Percentiles rank a stretch among this genome's conserved stretches.
Conservation (phyloP, 345 rosid species). For the Camelina neglecta region DNA sequence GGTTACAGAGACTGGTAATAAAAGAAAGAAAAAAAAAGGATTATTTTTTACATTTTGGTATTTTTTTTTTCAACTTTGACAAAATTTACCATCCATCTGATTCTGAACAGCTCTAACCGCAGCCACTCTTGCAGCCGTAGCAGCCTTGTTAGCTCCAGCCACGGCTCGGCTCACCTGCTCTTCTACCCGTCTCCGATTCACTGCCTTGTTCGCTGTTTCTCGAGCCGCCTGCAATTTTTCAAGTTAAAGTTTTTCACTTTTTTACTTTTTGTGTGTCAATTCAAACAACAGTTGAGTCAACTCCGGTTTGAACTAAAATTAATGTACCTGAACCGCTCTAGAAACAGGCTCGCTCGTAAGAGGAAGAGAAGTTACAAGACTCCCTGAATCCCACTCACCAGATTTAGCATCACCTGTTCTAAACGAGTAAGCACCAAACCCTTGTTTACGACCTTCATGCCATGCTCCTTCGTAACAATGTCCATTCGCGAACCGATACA, state of each 20-base stretch:
- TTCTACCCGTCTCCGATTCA: conserved; percentile 63
- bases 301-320: conserved; percentile 3
- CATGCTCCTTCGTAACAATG: conserved; percentile 97
- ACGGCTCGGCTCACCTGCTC: conserved; percentile 78
- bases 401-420: conserved; percentile 67
- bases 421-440: conserved; percentile 83
- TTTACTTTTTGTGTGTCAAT: neutral
- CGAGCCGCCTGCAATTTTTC: conserved; percentile 63
- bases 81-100: conserved; percentile 88
- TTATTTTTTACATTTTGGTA: conserved; percentile 30
- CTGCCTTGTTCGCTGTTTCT: conserved; percentile 74
- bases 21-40: too few relatives aligned
- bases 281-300: neutral
- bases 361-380: conserved; percentile 56
- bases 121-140: conserved; percentile 96
- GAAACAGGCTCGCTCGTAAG: conserved; percentile 58
- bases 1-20: conserved; percentile 38
- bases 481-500: conserved; percentile 85
- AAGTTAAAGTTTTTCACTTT: conserved; percentile 8
- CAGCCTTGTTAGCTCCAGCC: conserved; percentile 79
- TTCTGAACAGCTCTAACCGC: conserved; percentile 95
- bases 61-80: conserved; percentile 48
- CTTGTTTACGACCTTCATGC: conserved; percentile 98
- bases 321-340: conserved; percentile 65
- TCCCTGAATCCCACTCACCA: conserved; percentile 89